A percentile compares a stretch with the other conserved stretches of the same genome.
phyloP scores from a whole-genome alignment of 2,329 filamentous ascomycete species.

The Stagonosporopsis chrysanthemi region DNA sequence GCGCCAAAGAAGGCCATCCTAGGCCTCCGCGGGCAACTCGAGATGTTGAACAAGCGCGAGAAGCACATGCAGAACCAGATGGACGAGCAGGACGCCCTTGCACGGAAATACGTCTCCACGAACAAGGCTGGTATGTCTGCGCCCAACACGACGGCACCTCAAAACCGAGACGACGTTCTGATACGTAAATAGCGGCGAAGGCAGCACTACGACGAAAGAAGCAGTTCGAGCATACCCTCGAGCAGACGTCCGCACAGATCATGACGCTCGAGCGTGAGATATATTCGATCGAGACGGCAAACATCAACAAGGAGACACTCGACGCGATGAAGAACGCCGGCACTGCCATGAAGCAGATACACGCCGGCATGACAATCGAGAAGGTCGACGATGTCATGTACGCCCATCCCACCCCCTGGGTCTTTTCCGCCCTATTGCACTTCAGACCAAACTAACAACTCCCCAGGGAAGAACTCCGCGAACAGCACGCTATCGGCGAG shows the following conservation, averaged over 20 bases:
- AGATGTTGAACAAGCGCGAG: slow-evolving; percentile 98
- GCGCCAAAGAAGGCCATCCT: slow-evolving; percentile 97
- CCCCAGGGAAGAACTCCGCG: slow-evolving; percentile 82
- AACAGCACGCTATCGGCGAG: slow-evolving; percentile 91
- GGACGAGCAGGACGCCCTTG: slow-evolving; percentile 87
- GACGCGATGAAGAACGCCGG: slow-evolving; percentile 92
- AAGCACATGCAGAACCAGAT: slow-evolving; percentile 90
- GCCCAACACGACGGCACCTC: neutral
- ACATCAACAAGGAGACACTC: slow-evolving; percentile 97
- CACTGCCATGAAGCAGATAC: slow-evolving; percentile 90
- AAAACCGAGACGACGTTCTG: slow-evolving; percentile 6
- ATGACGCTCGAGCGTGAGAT: slow-evolving; percentile 93
- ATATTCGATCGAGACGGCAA: slow-evolving; percentile 95
- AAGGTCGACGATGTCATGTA: slow-evolving; percentile 97
- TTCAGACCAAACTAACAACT: slow-evolving; percentile 12
- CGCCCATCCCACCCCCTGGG: slow-evolving; percentile 47
- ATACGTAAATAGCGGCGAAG: slow-evolving; percentile 74
- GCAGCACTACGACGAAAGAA: slow-evolving; percentile 93
- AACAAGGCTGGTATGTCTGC: slow-evolving; percentile 84
- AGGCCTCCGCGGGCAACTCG: slow-evolving; percentile 82
- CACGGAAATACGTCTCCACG: slow-evolving; percentile 83
- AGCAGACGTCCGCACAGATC: slow-evolving; percentile 90
- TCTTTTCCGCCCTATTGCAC: neutral
- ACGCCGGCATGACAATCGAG: slow-evolving; percentile 87
- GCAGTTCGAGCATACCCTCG: slow-evolving; percentile 86